Base-by-base conservation (phyloP, 2,329 filamentous ascomycete genomes). In the Cladosporium sp. region DNA sequence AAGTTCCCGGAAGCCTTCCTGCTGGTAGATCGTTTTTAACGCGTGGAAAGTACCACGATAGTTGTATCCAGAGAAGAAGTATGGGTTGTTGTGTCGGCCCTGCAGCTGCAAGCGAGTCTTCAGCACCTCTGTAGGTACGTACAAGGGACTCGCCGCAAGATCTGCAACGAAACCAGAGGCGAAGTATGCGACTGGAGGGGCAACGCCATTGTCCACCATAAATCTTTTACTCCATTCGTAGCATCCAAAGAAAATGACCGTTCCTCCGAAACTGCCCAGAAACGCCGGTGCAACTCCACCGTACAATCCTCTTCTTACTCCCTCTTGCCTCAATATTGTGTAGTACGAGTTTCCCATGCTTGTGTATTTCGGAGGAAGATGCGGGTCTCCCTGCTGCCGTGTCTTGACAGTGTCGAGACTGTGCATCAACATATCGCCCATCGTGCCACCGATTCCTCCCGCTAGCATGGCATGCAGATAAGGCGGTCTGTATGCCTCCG, bases 401-500 rank as follows among this genome's bases (percentile, higher is more conserved):
- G 95, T 99, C 82, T 99, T 99, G 74, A 99, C 95, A 0, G 95
- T 99, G 79, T 99, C 95, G 75, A 99, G 86, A 55, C 94, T 98
- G 82, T 99, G 95, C 95, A 99, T 99, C 71, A 99, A 83, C 86
- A 99, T 91, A 79, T 99, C 95, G 67, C 96, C 95, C 65, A 91
- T 96, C 18, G 92, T 93, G 63, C 95, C 95, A 75, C 96, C 95
- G 63, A 96, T 83, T 67, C 94, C 95, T 75, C 95, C 95, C 38
- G 95, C 95, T 75, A 99, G 85, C 93, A 98, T 99, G 77, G 91
- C 82, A 76, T 84, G 81, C 32, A 81, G 69, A 68, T 83, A 84
- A 2, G 81, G 81, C 64, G 82, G 81, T 51, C 82, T 78, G 64
- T 77, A 78, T 52, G 79, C 78, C 68, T 82, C 80, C 34, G 76